Conservation (phyloP, 768 basidiomycete genomes). For the Boletus sensibilis region DNA sequence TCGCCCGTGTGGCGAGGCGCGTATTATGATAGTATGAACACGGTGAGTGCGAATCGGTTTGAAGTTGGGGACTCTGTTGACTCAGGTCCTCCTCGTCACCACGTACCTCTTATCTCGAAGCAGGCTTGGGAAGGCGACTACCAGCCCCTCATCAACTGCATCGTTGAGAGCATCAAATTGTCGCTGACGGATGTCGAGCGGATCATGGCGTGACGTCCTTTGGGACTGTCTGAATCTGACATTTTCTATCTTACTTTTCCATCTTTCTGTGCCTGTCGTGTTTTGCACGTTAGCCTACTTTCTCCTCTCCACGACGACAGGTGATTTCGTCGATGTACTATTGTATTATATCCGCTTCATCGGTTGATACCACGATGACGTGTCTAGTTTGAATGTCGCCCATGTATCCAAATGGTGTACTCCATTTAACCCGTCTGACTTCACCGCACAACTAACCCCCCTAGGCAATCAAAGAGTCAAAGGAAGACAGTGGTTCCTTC, state of each 20-base stretch:
- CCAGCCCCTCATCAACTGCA: slow-evolving; percentile 32
- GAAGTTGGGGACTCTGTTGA: not conserved
- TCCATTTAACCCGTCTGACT: not conserved
- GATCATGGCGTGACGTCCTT: slow-evolving; percentile 26
- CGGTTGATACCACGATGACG: not conserved
- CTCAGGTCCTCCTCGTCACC: not conserved
- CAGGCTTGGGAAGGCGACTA: slow-evolving; percentile 37
- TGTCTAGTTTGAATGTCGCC: not conserved
- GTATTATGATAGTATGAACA: slow-evolving; percentile 36
- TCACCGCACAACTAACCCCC: not conserved
- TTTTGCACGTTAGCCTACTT: not conserved
- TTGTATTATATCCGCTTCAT: not conserved
- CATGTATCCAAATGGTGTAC: not conserved
- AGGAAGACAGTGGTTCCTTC: too few species aligned
- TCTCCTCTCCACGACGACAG: not conserved
- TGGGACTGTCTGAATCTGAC: not conserved
- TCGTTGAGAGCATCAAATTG: slow-evolving; percentile 27
- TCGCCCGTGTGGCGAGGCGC: slow-evolving; percentile 20
- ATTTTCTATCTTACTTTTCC: not conserved
- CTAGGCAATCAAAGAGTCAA: too few species aligned
- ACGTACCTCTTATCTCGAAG: not conserved
- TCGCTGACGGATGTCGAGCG: slow-evolving; percentile 30
- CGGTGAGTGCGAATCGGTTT: slow-evolving; percentile 16
- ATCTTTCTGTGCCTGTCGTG: not conserved
- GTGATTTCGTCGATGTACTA: not conserved